Evolutionary conservation across 1,139 yeast species (phyloP).

Genomic region (Zygosaccharomyces pseudobailii): DNA sequence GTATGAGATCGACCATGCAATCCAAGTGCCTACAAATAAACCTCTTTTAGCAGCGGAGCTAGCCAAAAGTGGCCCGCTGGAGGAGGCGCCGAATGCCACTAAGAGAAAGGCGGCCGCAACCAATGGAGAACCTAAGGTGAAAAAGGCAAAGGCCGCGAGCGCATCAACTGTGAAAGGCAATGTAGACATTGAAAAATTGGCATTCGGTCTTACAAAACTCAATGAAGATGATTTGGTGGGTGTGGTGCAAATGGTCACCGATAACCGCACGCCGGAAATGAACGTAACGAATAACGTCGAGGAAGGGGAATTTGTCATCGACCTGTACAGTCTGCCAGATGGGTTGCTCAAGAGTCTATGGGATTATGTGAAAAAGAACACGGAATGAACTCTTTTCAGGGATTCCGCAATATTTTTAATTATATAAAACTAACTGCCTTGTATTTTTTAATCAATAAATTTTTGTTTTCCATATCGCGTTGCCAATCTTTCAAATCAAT

Average conservation of each 20-base stretch:
- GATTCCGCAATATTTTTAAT: neutral
- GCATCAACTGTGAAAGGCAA: constrained; percentile 54
- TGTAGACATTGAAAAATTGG: constrained; percentile 84
- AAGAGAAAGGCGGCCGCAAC: constrained; percentile 38
- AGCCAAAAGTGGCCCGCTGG: constrained; percentile 74
- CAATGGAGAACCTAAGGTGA: constrained; percentile 48
- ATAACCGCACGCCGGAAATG: constrained; percentile 93
- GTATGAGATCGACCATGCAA: constrained; percentile 71
- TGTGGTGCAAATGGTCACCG: constrained; percentile 96
- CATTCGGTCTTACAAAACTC: constrained; percentile 82
- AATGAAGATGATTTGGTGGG: constrained; percentile 90
- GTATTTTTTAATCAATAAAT: neutral
- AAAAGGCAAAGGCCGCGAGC: constrained; percentile 51
- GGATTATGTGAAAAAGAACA: constrained; percentile 80
- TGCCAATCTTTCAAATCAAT: neutral
- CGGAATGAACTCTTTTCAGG: constrained; percentile 22
- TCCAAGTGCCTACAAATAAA: constrained; percentile 71
- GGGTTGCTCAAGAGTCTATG: constrained; percentile 85
- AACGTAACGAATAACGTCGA: constrained; percentile 93
- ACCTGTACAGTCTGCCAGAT: constrained; percentile 89
- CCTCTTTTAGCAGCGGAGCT: constrained; percentile 69
- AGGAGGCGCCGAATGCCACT: constrained; percentile 21
- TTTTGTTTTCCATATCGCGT: neutral
- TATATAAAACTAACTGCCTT: neutral
- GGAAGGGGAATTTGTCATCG: constrained; percentile 97